Conservation (phyloP, 768 basidiomycete species). For the Cubamyces sp. region DNA sequence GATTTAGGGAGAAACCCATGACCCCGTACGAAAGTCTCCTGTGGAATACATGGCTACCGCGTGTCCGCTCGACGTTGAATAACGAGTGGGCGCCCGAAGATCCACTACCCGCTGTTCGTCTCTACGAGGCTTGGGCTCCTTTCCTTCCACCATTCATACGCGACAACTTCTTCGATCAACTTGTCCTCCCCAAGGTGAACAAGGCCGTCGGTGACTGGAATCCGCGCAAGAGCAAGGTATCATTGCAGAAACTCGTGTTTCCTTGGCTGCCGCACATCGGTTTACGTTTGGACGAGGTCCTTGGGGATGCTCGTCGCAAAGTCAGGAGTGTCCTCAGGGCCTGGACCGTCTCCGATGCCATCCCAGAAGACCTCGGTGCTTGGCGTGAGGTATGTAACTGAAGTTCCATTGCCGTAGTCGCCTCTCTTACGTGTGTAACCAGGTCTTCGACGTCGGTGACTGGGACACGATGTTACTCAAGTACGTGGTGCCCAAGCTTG, state of each 20-base stretch:
- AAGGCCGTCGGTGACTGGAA: slow-evolving; percentile 87
- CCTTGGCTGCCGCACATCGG: slow-evolving; percentile 96
- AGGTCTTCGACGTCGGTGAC: slow-evolving; percentile 79
- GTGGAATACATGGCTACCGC: slow-evolving; percentile 96
- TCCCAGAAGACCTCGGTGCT: slow-evolving; percentile 72
- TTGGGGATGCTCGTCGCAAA: slow-evolving; percentile 87
- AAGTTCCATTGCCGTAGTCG: neutral
- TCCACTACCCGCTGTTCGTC: slow-evolving; percentile 73
- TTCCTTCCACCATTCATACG: slow-evolving; percentile 89
- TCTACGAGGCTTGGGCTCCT: slow-evolving; percentile 88
- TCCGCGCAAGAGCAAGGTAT: slow-evolving; percentile 54
- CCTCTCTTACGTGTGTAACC: neutral
- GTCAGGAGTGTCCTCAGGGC: slow-evolving; percentile 75
- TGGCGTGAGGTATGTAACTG: slow-evolving; percentile 77
- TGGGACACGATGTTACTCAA: slow-evolving; percentile 94
- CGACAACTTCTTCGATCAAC: slow-evolving; percentile 95
- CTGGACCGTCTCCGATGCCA: slow-evolving; percentile 73
- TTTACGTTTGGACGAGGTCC: slow-evolving; percentile 76
- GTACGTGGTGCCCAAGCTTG: slow-evolving; percentile 91
- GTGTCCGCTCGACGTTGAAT: slow-evolving; percentile 90
- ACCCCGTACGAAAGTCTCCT: slow-evolving; percentile 93
- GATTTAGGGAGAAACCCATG: slow-evolving; percentile 67
- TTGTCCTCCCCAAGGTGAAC: slow-evolving; percentile 91
- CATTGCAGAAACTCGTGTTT: slow-evolving; percentile 84
- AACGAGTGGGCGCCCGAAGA: slow-evolving; percentile 88